Percentiles rank a stretch among this genome's conserved stretches.
phyloP scores from a whole-genome alignment of 2,329 filamentous ascomycete species.

The Calycina herbarum region DNA sequence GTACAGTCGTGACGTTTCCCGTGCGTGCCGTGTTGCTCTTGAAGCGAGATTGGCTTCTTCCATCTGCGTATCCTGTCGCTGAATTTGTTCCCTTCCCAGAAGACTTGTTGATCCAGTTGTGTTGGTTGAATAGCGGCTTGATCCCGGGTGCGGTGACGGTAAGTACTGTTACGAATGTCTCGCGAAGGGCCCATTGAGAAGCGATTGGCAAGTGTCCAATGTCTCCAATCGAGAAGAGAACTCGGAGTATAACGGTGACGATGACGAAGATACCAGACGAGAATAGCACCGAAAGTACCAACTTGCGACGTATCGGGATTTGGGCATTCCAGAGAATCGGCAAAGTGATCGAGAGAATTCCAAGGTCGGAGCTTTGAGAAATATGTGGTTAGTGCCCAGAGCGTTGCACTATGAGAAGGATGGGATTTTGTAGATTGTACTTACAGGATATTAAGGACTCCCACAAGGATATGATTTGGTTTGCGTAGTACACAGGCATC shows the following conservation, averaged over 20 bases:
- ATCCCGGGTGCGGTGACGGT: conserved; percentile 9
- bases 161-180: conserved; percentile 10
- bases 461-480: conserved; percentile 1
- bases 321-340: conserved; percentile 10
- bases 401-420: too few relatives aligned
- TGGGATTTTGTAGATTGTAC: not conserved
- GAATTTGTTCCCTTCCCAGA: not conserved
- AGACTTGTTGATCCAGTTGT: conserved; percentile 5
- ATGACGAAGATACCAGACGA: conserved; percentile 14
- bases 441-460: not conserved
- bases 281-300: conserved; percentile 7
- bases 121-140: conserved; percentile 8
- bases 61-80: not conserved
- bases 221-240: not conserved
- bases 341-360: conserved; percentile 8
- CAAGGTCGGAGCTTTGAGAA: conserved; percentile 2
- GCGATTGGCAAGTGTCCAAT: not conserved
- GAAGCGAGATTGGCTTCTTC: not conserved
- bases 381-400: not conserved
- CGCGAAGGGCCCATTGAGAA: conserved; percentile 7
- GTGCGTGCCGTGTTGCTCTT: not conserved
- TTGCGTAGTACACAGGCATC: not conserved
- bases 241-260: conserved; percentile 6
- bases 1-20: not conserved
- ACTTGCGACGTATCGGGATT: conserved; percentile 9